Evolutionary conservation across 1,284 basidiomycete genomes (phyloP), one percentile per base, ranked within the genome.

Genomic region (Lentinus polychrous): DNA sequence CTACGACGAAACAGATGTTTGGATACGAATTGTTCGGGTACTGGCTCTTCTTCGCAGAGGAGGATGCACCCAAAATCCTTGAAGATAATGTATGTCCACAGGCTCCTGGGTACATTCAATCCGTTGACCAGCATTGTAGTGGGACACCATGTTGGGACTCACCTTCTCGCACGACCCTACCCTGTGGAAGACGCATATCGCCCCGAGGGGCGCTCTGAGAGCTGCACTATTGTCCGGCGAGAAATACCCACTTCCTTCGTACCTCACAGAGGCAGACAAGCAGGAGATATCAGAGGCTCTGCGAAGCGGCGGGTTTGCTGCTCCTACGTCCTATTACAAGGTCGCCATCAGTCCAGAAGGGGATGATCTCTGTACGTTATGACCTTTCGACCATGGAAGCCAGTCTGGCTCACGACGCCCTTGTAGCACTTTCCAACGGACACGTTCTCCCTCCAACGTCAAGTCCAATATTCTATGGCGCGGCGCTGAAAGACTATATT

Each of bases 11-110:
- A 54, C 52, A 52, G 44, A 37, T 41, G 38, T 39, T 63, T 18
- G 71, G 69, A 40, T 54, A 63, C 55, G 55, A 70, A 11, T 2
- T 57, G 49, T 57, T 49, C 53, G 74, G 71, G 10, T 75, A 37
- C 35, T 18, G 18, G 18, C 50, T 55, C 46, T 73, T 71, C 57
- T 66, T 71, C 49, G 48, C 59, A 8, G 46, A 55, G 15, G 57
- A 63, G 1, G 66, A 61, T 12, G 60, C 66, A 0, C 58, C 58
- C 24, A 49, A 57, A 27, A 32, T 68, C 5, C 57, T 67, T 34
- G 58, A 62, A 43, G 52, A 66, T 18, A 57, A 72, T 50, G 66
- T 73, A 34, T 45, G 61, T 66, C 15, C 24, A 11, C 10, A 11
- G 20, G n/a, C n/a, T n/a, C n/a, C n/a, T n/a, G n/a, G n/a, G n/a